Base-by-base conservation (phyloP, 192 early-diverging fungal species). In the Thamnidium elegans region DNA sequence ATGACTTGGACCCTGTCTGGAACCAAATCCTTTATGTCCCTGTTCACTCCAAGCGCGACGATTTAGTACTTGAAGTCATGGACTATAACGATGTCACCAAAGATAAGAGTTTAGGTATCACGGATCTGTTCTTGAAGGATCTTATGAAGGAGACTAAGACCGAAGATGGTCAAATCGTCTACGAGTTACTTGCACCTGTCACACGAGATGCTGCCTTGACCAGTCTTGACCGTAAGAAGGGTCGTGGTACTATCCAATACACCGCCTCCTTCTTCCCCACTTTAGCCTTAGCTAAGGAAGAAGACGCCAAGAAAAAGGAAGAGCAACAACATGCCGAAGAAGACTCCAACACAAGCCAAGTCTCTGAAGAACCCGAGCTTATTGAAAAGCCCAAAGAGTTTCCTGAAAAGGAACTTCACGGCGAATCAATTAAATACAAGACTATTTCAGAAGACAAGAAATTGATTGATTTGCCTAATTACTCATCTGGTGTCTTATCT, bases 1-100 rank as follows among this genome's bases (percentile, higher is more conserved):
- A 92, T 65, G 87, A 89, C 17, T 69, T 96, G 58, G 86, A 94
- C 56, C 97, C 97, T 1, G 84, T 86, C 31, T 99, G 95, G 94
- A 89, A 95, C 74, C 94, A 95, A 78, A 86, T 85, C 23, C 84
- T 91, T 36, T 95, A 93, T 66, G 81, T 92, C 13, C 88, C 92
- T n/a, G 81, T 89, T 55, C 92, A 89, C 66, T 86, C 89, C 7
- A 72, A 86, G 20, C 79, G 79, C 60, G 91, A 99, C 64, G 66
- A 78, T 20, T 67, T 99, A 42, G 76, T 80, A 10, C 77, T 97
- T 20, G 90, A 93, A 55, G 79, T 90, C 39, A 91, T 87, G 77
- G 97, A 99, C 69, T 96, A 76, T 78, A 95, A 97, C 72, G 87
- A 92, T 51, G 72, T 94, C 3, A 78, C 84, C 53, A 92, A 90